Conservation (phyloP, 1,284 basidiomycete genomes). For the Ceratobasidium sp. region DNA sequence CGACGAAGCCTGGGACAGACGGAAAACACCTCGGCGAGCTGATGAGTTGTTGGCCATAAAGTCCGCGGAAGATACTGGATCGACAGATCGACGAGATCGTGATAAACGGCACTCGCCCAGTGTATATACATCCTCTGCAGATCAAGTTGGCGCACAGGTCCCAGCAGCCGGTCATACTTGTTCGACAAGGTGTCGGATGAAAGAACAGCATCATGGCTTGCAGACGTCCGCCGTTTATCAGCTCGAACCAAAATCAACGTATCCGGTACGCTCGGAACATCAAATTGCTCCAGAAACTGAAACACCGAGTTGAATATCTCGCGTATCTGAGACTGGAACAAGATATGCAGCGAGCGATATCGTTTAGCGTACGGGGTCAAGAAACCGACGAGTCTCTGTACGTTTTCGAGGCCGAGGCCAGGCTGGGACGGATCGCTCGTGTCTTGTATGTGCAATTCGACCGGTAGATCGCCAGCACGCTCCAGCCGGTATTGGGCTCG, state of each 20-base stretch:
- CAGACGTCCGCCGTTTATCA: background rate
- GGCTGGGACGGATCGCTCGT: background rate
- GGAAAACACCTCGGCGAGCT: background rate
- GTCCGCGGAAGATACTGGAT: background rate
- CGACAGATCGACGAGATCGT: background rate
- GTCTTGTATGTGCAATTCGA: conserved; percentile 5
- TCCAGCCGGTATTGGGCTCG: background rate
- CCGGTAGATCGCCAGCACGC: background rate
- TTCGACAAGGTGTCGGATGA: background rate
- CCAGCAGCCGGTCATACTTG: background rate
- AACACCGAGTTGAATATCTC: background rate
- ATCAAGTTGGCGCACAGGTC: background rate
- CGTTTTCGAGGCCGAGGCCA: background rate
- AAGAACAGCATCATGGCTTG: background rate
- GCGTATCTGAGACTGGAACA: background rate
- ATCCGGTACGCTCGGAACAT: background rate
- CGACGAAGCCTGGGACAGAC: background rate
- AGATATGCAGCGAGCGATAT: background rate
- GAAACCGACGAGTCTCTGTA: background rate
- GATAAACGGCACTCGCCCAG: background rate
- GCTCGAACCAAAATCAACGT: background rate
- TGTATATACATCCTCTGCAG: background rate
- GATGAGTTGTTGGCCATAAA: background rate
- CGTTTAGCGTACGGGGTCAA: background rate
- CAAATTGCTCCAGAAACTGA: background rate